These are phyloP conservation scores for Trichoderma sp. DNA, from an alignment of 2,329 filamentous ascomycete genomes.

Conservation along the genomic window DNA sequence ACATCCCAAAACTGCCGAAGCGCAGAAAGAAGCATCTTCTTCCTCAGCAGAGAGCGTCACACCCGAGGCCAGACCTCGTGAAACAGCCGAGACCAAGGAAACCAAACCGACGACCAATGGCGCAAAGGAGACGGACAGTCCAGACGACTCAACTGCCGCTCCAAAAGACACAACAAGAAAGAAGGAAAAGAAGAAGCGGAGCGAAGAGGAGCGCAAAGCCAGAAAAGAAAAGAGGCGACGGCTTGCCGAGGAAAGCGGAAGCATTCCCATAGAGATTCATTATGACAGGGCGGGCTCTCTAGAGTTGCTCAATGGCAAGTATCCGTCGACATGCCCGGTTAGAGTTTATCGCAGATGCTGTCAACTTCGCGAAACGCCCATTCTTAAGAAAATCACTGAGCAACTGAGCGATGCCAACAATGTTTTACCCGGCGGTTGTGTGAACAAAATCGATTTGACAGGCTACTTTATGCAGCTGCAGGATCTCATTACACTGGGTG, in stretches of 20 bases:
- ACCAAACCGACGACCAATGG: slow-evolving; percentile 34
- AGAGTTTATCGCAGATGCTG: slow-evolving; percentile 94
- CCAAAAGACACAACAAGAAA: slow-evolving; percentile 57
- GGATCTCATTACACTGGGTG: slow-evolving; percentile 84
- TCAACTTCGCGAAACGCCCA: slow-evolving; percentile 87
- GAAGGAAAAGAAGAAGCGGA: slow-evolving; percentile 95
- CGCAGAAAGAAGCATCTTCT: slow-evolving; percentile 43
- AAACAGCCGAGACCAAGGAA: slow-evolving; percentile 44
- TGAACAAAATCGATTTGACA: slow-evolving; percentile 80
- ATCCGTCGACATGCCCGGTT: slow-evolving; percentile 85
- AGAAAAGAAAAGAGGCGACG: slow-evolving; percentile 85
- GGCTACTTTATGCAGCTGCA: slow-evolving; percentile 80
- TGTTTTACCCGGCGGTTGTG: slow-evolving; percentile 67
- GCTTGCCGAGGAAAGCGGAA: slow-evolving; percentile 84
- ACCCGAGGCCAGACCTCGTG: slow-evolving; percentile 44
- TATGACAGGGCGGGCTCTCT: slow-evolving; percentile 66
- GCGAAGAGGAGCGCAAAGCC: slow-evolving; percentile 88
- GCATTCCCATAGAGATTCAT: slow-evolving; percentile 79
- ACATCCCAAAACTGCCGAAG: slow-evolving; percentile 60
- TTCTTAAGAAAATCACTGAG: slow-evolving; percentile 87
- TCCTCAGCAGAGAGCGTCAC: slow-evolving; percentile 43
- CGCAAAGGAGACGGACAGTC: slow-evolving; percentile 32
- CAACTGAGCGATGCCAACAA: slow-evolving; percentile 76
- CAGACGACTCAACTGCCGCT: slow-evolving; percentile 15
- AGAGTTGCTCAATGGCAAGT: slow-evolving; percentile 31